Evolutionary conservation across 2,329 filamentous ascomycete genomes (phyloP).

Genomic region (Paecilomyces fulvus): DNA sequence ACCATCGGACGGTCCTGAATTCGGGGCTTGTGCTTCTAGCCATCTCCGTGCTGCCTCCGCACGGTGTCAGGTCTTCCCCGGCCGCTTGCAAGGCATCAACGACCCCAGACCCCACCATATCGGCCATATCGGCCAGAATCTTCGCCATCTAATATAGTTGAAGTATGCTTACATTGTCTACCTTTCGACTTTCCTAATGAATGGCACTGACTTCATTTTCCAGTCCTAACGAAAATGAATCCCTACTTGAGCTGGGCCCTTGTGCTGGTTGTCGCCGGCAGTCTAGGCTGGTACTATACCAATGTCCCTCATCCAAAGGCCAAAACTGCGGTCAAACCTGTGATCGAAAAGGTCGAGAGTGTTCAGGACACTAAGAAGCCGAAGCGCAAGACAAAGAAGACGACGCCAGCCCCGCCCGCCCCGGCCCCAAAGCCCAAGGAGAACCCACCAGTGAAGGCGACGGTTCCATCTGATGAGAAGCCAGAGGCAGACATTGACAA

Average conservation of each 20-base stretch:
- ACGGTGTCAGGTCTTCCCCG: background rate
- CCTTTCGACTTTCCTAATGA: background rate
- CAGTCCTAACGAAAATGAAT: constrained; percentile 23
- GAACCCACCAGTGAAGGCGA: constrained; percentile 17
- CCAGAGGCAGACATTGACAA: constrained; percentile 57
- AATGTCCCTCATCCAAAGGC: constrained; percentile 24
- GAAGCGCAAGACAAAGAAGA: constrained; percentile 32
- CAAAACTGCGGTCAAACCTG: constrained; percentile 20
- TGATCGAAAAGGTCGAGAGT: constrained; percentile 27
- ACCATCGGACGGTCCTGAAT: background rate
- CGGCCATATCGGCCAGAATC: background rate
- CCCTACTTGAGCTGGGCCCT: constrained; percentile 38
- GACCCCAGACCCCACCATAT: background rate
- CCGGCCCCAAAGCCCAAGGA: constrained; percentile 21
- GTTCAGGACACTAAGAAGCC: constrained; percentile 29
- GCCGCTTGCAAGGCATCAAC: background rate
- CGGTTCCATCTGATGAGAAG: constrained; percentile 20
- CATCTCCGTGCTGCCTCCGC: background rate
- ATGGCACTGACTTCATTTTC: background rate
- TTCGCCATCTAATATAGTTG: background rate
- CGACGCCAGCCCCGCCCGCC: constrained; percentile 19
- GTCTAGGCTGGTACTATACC: constrained; percentile 35
- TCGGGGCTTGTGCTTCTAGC: background rate
- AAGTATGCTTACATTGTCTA: background rate
- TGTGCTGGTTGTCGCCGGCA: constrained; percentile 32